Conservation (phyloP, 202 grass and related monocot species). For the Zoysia matrella region DNA sequence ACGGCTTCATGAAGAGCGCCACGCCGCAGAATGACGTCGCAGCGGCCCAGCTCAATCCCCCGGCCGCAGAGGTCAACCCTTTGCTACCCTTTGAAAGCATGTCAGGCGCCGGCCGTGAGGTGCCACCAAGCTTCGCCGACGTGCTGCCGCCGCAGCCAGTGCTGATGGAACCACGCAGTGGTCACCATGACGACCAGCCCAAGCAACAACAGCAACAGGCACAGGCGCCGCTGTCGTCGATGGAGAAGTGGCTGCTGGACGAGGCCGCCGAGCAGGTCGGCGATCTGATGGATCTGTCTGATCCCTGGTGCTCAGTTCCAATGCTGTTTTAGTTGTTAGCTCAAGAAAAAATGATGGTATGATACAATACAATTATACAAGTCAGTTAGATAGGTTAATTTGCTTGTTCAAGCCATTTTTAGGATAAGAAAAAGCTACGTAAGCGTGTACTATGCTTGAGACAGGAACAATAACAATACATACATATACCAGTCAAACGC, state of each 20-base stretch:
- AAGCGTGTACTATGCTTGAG: background rate
- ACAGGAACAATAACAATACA: background rate
- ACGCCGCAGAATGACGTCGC: background rate
- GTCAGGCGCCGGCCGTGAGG: background rate
- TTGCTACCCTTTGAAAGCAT: slow-evolving; percentile 52
- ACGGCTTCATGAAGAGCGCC: slow-evolving; percentile 60
- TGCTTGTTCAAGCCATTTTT: slow-evolving; percentile 8
- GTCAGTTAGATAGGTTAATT: background rate
- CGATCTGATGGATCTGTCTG: slow-evolving; percentile 72
- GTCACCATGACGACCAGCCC: background rate
- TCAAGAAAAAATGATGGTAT: background rate
- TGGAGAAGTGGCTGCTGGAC: slow-evolving; percentile 90
- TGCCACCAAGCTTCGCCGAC: slow-evolving; percentile 31
- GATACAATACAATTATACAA: too few relatives aligned
- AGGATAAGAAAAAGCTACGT: background rate
- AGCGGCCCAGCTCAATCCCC: slow-evolving; percentile 28
- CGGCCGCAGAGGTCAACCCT: slow-evolving; percentile 23
- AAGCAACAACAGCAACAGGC: slow-evolving; percentile 27
- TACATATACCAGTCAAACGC: background rate
- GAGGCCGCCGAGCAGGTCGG: slow-evolving; percentile 58
- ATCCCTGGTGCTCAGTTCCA: slow-evolving; percentile 49
- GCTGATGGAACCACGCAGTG: slow-evolving; percentile 9
- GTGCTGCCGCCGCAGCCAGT: slow-evolving; percentile 20
- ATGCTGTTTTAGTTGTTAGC: slow-evolving; percentile 45
- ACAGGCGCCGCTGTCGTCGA: slow-evolving; percentile 55